Percentiles rank a stretch among this genome's conserved stretches.
These are phyloP conservation scores for Boeremia exigua DNA, from an alignment of 2,329 filamentous ascomycete species.

Conservation along the genomic window DNA sequence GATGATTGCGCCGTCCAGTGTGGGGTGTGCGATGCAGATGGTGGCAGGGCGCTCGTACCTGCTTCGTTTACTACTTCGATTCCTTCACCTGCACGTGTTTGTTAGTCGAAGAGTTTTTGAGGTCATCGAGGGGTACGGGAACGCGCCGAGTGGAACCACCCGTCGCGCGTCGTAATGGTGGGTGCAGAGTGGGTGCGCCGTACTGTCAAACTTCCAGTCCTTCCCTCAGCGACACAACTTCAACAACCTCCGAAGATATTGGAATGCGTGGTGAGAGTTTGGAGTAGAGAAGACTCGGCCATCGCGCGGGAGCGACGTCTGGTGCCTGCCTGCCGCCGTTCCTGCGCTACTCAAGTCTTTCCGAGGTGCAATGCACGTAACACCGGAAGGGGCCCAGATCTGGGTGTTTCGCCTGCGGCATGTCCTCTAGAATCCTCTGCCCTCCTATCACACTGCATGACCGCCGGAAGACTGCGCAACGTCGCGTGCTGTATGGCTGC, in stretches of 20 bases:
- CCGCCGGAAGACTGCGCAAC: not conserved
- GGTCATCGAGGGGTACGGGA: slow-evolving; percentile 34
- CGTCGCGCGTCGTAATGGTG: slow-evolving; percentile 6
- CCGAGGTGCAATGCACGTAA: slow-evolving; percentile 32
- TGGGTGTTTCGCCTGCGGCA: slow-evolving; percentile 22
- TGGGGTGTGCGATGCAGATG: slow-evolving; percentile 2
- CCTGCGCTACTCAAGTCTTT: slow-evolving; percentile 34
- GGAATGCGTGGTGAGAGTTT: slow-evolving; percentile 28
- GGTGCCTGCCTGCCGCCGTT: slow-evolving; percentile 21
- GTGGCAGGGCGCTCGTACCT: slow-evolving; percentile 31
- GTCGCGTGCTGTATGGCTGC: slow-evolving; percentile 16
- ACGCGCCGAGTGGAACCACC: slow-evolving; percentile 27
- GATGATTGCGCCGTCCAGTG: slow-evolving; percentile 18
- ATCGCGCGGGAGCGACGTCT: slow-evolving; percentile 33
- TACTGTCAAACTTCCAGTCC: slow-evolving; percentile 46
- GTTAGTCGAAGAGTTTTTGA: slow-evolving; percentile 43
- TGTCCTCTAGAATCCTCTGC: slow-evolving; percentile 22
- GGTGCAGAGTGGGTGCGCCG: slow-evolving; percentile 23
- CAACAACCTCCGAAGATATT: slow-evolving; percentile 45
- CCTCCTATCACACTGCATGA: slow-evolving; percentile 16
- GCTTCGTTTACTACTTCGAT: slow-evolving; percentile 34
- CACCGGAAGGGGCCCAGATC: slow-evolving; percentile 20
- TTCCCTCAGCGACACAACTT: slow-evolving; percentile 51
- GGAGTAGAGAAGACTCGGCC: slow-evolving; percentile 27
- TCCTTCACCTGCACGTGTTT: slow-evolving; percentile 41